A percentile compares a stretch with the other conserved stretches of the same genome.
Evolutionary conservation across 345 rosid species (phyloP).

Genomic region (Capsella bursapastoris): DNA sequence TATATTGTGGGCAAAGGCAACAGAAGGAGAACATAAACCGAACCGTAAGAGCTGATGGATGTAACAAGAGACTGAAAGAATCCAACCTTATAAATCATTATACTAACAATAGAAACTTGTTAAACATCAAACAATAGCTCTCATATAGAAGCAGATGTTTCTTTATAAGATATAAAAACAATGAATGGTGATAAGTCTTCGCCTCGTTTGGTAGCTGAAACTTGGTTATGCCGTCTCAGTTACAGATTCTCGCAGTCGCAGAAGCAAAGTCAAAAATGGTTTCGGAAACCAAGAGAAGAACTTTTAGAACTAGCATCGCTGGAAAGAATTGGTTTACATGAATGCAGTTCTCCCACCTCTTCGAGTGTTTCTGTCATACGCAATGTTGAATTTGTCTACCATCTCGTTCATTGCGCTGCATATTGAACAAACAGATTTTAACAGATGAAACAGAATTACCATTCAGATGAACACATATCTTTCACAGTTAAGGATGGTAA

Average conservation of each 20-base stretch:
- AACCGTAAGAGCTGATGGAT: not conserved
- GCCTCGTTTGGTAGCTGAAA: slow-evolving; percentile 6
- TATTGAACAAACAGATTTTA: not conserved
- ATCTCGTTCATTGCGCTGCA: slow-evolving; percentile 93
- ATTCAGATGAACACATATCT: not conserved
- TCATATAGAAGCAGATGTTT: slow-evolving; percentile 16
- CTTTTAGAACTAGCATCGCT: slow-evolving; percentile 4
- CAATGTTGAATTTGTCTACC: slow-evolving; percentile 95
- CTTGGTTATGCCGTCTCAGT: slow-evolving; percentile 17
- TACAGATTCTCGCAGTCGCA: slow-evolving; percentile 3
- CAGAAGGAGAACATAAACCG: not conserved
- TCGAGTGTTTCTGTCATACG: slow-evolving; percentile 87
- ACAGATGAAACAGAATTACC: slow-evolving; percentile 16
- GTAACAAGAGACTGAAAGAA: not conserved
- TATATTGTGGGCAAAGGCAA: not conserved
- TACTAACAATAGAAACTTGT: slow-evolving; percentile 8
- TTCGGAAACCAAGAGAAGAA: slow-evolving; percentile 7
- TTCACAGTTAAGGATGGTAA: slow-evolving; percentile 4
- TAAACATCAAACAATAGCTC: slow-evolving; percentile 2
- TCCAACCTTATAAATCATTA: not conserved
- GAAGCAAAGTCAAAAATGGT: slow-evolving; percentile 1
- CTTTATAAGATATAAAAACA: not conserved
- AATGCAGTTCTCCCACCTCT: slow-evolving; percentile 91
- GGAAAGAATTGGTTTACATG: slow-evolving; percentile 52
- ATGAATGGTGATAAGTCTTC: not conserved